Base-by-base conservation (phyloP, 148 eudicot species). In the Vaccinium vitisidaea region DNA sequence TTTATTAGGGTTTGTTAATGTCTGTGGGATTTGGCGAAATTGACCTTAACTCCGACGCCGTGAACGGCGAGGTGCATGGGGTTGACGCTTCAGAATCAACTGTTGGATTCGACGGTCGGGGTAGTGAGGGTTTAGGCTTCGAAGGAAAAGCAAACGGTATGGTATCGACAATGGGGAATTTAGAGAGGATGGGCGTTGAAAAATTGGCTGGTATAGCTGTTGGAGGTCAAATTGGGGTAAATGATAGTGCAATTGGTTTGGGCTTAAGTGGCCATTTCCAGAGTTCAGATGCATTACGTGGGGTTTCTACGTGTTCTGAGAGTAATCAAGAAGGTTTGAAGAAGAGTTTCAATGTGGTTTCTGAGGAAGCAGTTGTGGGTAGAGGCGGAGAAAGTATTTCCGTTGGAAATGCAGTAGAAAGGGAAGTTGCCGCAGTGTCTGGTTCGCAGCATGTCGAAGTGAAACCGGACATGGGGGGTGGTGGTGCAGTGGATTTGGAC, bases 1-100 rank as follows among this genome's bases (percentile, higher is more conserved):
- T 30, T 55, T 83, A 23, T 46, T 83, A 83, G 85, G 85, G 85
- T 76, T 83, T 76, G 56, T 46, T 16, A 61, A 83, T 83, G 85
- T 61, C 85, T 46, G 69, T 16, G 81, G 63, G 54, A 83, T 59
- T 59, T 1, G 81, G 61, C 39, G 58, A 56, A 39, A 56, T 76
- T 32, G 85, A 83, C 85, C 85, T 83, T 16, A 83, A 76, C 75
- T 59, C 58, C 18, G 84, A 54, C 84, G 43, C 70, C 61, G 79
- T 43, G 30, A n/a, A 48, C 81, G 49, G 61, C 80, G 85, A 56
- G 84, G 52, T 53, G 50, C 32, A 82, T 71, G 84, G 84, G 63
- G 63, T 54, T 21, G 36, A 73, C 78, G 21, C 14, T 2, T 32
- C 84, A 3, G 77, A 67, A 81, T 65, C 65, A 27, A 52, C 32